Conservation (phyloP, 768 basidiomycete species). For the Suillus hirtellus region DNA sequence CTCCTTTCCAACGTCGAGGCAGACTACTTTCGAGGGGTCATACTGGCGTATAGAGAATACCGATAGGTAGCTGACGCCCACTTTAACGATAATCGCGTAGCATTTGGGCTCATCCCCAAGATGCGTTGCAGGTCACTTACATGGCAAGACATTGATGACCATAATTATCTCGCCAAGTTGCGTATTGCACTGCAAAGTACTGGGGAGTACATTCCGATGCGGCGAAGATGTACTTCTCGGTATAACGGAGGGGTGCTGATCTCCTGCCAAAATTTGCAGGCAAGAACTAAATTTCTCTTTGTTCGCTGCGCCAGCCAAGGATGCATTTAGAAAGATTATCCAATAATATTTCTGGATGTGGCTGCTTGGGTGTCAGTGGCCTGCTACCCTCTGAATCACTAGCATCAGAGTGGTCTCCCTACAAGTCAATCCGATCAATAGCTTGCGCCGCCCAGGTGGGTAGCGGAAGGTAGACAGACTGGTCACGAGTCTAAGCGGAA, state of each 20-base stretch:
- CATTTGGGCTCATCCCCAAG: conserved; percentile 1
- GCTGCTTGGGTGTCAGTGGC: conserved; percentile 5
- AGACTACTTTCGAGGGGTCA: conserved; percentile 2
- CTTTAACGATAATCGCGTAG: conserved; percentile 1
- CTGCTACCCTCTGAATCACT: background rate
- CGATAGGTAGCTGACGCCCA: background rate
- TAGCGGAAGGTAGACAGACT: background rate
- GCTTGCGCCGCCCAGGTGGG: background rate
- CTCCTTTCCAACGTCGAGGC: background rate
- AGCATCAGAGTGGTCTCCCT: background rate
- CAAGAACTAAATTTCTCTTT: conserved; percentile 23
- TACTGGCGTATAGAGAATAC: background rate
- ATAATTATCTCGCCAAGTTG: conserved; percentile 16
- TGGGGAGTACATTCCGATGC: conserved; percentile 24
- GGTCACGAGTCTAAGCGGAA: too few relatives aligned
- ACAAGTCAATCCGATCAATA: background rate
- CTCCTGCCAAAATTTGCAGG: conserved; percentile 30
- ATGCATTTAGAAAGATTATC: conserved; percentile 22
- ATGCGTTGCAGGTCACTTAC: conserved; percentile 9
- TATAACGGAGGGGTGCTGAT: conserved; percentile 28
- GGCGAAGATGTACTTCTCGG: conserved; percentile 26
- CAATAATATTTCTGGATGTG: conserved; percentile 26
- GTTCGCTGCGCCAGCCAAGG: conserved; percentile 17
- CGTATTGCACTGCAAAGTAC: conserved; percentile 18
- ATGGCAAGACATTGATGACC: conserved; percentile 14